phyloP scores from a whole-genome alignment of 345 rosid species.

The Balakata baccata region DNA sequence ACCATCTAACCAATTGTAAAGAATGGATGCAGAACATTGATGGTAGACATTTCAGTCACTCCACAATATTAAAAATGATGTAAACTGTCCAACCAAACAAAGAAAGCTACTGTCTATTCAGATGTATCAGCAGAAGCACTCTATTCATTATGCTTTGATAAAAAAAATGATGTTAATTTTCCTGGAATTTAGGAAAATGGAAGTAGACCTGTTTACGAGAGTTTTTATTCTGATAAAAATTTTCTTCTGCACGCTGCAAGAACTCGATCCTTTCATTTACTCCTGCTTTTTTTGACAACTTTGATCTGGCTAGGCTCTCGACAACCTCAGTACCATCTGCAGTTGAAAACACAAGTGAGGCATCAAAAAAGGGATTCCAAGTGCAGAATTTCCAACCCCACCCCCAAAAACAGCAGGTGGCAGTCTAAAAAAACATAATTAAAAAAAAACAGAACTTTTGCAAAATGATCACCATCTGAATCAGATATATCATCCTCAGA shows the following conservation, averaged over 20 bases:
- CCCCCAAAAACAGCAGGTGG: not conserved
- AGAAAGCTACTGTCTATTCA: no score
- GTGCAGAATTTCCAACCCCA: not conserved
- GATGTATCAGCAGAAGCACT: not conserved
- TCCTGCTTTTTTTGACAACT: conserved; percentile 48
- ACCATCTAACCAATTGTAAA: not conserved
- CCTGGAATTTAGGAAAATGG: not conserved
- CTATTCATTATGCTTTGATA: not conserved
- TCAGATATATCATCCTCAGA: conserved; percentile 94
- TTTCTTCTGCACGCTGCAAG: conserved; percentile 73
- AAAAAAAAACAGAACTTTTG: not conserved
- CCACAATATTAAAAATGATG: no score
- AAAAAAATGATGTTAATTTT: not conserved
- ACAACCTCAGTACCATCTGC: conserved; percentile 51
- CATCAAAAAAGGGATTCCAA: not conserved
- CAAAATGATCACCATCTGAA: conserved; percentile 56
- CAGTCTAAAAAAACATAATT: not conserved
- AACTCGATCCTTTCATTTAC: conserved; percentile 57
- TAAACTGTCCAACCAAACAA: no score
- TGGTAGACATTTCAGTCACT: no score
- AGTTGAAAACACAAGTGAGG: conserved; percentile 20
- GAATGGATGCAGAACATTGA: conserved; percentile 3
- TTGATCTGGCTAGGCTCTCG: conserved; percentile 42
- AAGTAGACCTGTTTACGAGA: conserved; percentile 52
- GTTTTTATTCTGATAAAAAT: conserved; percentile 42